Evolutionary conservation across 768 basidiomycete genomes (phyloP).

Genomic region (Strobilomyces echinocephalus): DNA sequence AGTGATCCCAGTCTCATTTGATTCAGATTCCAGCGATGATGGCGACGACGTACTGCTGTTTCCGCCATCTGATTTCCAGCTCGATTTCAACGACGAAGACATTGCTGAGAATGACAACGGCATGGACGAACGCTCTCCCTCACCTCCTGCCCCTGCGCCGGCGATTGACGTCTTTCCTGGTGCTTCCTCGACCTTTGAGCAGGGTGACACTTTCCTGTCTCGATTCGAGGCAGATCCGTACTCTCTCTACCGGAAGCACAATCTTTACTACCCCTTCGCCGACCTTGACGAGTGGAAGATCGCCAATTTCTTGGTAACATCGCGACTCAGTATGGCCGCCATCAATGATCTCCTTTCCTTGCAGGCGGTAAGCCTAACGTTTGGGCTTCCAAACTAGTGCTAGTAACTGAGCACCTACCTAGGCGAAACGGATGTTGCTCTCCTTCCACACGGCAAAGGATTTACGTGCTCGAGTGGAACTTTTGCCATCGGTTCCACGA

Average conservation of each 20-base stretch:
- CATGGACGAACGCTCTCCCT: no score
- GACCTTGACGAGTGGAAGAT: constrained; percentile 30
- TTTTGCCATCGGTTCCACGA: constrained; percentile 22
- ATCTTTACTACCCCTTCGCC: constrained; percentile 32
- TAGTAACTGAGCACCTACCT: not conserved
- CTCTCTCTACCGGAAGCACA: not conserved
- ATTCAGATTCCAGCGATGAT: no score
- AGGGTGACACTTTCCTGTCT: not conserved
- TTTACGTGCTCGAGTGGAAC: constrained; percentile 20
- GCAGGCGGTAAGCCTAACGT: no score
- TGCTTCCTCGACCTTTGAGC: not conserved
- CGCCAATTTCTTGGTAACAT: constrained; percentile 25
- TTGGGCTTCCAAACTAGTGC: no score
- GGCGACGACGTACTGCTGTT: no score
- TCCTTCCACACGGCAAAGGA: constrained; percentile 28
- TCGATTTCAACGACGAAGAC: no score
- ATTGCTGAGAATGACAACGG: no score
- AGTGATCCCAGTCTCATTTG: not conserved
- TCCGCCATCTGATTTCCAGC: no score
- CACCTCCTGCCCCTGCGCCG: no score
- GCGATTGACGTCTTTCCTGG: no score
- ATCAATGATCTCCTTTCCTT: constrained; percentile 12
- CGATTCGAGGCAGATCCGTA: not conserved
- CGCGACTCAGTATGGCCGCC: constrained; percentile 26
- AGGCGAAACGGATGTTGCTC: not conserved